Evolutionary conservation across 176 grass and related monocot genomes (phyloP), one percentile per base, ranked within the genome.

Genomic region (Cenchrus americanus): DNA sequence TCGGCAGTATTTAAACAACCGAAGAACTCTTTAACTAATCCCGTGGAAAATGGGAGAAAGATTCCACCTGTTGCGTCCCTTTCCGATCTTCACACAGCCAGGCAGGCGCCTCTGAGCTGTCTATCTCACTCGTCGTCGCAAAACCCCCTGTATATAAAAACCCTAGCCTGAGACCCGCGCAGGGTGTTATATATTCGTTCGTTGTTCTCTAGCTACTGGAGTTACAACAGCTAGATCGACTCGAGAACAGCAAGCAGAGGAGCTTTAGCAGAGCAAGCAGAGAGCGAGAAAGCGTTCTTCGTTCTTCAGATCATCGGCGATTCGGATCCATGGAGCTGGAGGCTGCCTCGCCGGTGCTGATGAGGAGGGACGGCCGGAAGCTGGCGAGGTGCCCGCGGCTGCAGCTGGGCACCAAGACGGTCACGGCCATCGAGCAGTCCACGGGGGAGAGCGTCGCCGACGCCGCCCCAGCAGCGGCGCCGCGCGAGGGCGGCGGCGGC

Each of bases 381-480:
- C 85, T 95, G 54, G 74, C 62, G 37, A 70, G 90, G 83, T 95
- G 93, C 69, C 86, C 93, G 67, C 83, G 88, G 85, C 61, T 95
- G 32, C 85, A 92, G 51, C 81, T 90, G 66, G 84, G 86, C 77
- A 43, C 81, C 49, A 95, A 84, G 52, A 95, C 90, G 65, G 80
- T 77, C 14, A 48, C 84, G 8, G 82, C 90, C 9, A 80, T 92
- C 51, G 82, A 92, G 49, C 85, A 88, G 78, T 89, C 93, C 52
- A 83, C 86, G 46, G 86, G 86, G 46, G 53, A 51, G 54, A 51
- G 67, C 68, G 42, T 83, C 74, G 24, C 46, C 34, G 68, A 69
- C 21, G 21, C 43, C 6, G 44, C 62, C 21, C 14, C 51, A 2
- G 43, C 1, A 0, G 47, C 8, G 10, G 52, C n/a, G 26, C 26